Evolutionary conservation across 768 basidiomycete genomes (phyloP).

Genomic region (Calocybe gangraenosa): DNA sequence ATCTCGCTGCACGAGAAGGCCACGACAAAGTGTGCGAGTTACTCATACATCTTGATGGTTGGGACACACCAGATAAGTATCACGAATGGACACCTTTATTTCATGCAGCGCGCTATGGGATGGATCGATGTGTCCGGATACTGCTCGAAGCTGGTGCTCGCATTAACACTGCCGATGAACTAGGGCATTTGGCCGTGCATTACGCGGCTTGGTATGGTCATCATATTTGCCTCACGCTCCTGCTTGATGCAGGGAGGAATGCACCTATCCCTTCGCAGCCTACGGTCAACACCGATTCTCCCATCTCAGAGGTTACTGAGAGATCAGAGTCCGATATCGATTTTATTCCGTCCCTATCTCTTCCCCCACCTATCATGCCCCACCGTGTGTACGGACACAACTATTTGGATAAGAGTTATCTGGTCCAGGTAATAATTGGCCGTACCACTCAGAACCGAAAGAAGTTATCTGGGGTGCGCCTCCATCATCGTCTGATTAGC

Average conservation of each 20-base stretch:
- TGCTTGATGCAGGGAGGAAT: conserved; percentile 44
- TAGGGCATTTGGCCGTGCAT: conserved; percentile 80
- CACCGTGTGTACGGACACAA: conserved; percentile 97
- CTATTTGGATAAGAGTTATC: conserved; percentile 79
- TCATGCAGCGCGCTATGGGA: conserved; percentile 89
- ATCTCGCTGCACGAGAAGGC: conserved; percentile 91
- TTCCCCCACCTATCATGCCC: conserved; percentile 98
- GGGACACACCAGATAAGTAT: conserved; percentile 91
- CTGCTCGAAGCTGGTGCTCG: conserved; percentile 78
- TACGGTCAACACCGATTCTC: conserved; percentile 30
- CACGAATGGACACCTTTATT: conserved; percentile 98
- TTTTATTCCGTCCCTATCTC: conserved; percentile 87
- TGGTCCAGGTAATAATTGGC: conserved; percentile 86
- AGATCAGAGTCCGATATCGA: conserved; percentile 73
- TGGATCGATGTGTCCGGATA: conserved; percentile 65
- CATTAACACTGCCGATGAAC: conserved; percentile 77
- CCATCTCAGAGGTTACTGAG: conserved; percentile 30
- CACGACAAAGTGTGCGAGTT: conserved; percentile 80
- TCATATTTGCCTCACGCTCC: conserved; percentile 56
- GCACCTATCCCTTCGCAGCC: conserved; percentile 21
- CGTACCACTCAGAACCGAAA: conserved; percentile 42
- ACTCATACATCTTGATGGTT: conserved; percentile 69
- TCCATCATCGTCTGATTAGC: conserved; percentile 72
- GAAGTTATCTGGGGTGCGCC: conserved; percentile 47
- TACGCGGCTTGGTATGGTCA: conserved; percentile 98